phyloP scores from a whole-genome alignment of 768 basidiomycete species.

The Podaxis sp. region DNA sequence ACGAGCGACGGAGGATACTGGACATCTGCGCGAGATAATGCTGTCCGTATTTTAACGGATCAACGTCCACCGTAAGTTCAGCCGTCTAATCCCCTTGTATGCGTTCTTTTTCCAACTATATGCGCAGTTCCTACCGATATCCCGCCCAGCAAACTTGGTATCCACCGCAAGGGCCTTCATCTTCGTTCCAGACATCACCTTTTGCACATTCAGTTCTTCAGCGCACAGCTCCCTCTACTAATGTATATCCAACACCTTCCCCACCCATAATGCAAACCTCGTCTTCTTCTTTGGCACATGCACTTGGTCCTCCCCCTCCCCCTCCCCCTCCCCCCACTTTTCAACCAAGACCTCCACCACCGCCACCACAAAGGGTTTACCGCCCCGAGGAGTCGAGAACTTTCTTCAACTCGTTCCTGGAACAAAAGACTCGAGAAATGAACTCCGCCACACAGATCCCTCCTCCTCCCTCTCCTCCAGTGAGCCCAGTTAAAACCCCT shows the following conservation, averaged over 20 bases:
- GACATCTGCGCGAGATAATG: constrained; percentile 58
- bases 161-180: constrained; percentile 34
- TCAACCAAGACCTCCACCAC: constrained; percentile 12
- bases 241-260: constrained; percentile 68
- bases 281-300: constrained; percentile 73
- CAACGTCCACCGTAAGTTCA: constrained; percentile 45
- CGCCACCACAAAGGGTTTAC: constrained; percentile 28
- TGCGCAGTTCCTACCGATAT: constrained; percentile 26
- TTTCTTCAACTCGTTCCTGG: constrained; percentile 67
- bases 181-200: constrained; percentile 48
- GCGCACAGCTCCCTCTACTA: constrained; percentile 48
- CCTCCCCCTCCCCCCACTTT: constrained; percentile 10
- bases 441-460: constrained; percentile 16
- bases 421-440: constrained; percentile 47
- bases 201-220: constrained; percentile 68
- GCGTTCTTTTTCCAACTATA: constrained; percentile 13
- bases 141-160: constrained; percentile 36
- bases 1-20: constrained; percentile 54
- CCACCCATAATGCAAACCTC: constrained; percentile 58
- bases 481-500: constrained; percentile 15
- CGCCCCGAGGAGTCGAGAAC: constrained; percentile 52
- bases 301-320: constrained; percentile 41
- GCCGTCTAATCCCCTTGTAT: constrained; percentile 18
- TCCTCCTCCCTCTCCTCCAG: constrained; percentile 16
- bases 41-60: constrained; percentile 53